A percentile compares a stretch with the other conserved stretches of the same genome.
Evolutionary conservation across 2,329 filamentous ascomycete genomes (phyloP).

Genomic region (Fusarium vanettenii): DNA sequence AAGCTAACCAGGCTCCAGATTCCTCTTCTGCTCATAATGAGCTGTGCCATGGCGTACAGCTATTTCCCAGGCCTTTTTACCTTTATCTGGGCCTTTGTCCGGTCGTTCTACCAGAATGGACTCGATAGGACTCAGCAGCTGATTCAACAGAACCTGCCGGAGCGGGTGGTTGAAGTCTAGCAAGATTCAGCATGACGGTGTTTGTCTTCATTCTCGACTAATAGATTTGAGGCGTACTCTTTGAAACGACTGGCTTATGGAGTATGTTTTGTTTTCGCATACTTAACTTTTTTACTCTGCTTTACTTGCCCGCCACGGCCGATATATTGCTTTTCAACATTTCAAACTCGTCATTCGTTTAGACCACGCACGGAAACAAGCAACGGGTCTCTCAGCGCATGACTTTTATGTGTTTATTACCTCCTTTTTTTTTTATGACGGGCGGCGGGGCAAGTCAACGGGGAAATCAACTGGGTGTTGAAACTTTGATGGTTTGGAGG

Average conservation of each 20-base stretch:
- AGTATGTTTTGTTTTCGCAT: slow-evolving; percentile 19
- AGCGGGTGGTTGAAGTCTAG: slow-evolving; percentile 44
- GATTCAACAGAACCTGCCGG: slow-evolving; percentile 40
- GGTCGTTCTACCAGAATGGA: slow-evolving; percentile 47
- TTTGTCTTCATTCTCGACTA: slow-evolving; percentile 22
- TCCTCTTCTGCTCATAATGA: slow-evolving; percentile 60
- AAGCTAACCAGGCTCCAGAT: slow-evolving; percentile 54
- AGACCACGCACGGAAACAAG: not conserved
- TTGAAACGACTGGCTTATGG: slow-evolving; percentile 9
- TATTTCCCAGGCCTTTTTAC: slow-evolving; percentile 61
- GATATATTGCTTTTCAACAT: slow-evolving; percentile 4
- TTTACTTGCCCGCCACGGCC: slow-evolving; percentile 20
- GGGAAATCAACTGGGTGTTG: not conserved
- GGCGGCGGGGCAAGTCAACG: not conserved
- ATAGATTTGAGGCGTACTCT: slow-evolving; percentile 29
- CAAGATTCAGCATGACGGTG: slow-evolving; percentile 33
- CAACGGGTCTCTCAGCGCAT: slow-evolving; percentile 1
- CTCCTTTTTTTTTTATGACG: not conserved
- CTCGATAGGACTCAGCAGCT: slow-evolving; percentile 43
- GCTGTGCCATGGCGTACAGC: slow-evolving; percentile 63
- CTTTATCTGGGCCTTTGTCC: slow-evolving; percentile 49
- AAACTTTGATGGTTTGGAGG: not conserved
- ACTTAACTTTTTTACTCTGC: not conserved
- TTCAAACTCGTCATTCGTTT: slow-evolving; percentile 16
- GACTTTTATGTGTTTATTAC: slow-evolving; percentile 1